Percentiles rank a stretch among this genome's conserved stretches.
Conservation (phyloP, 2,329 filamentous ascomycete species). For the Epichloe bromicola region DNA sequence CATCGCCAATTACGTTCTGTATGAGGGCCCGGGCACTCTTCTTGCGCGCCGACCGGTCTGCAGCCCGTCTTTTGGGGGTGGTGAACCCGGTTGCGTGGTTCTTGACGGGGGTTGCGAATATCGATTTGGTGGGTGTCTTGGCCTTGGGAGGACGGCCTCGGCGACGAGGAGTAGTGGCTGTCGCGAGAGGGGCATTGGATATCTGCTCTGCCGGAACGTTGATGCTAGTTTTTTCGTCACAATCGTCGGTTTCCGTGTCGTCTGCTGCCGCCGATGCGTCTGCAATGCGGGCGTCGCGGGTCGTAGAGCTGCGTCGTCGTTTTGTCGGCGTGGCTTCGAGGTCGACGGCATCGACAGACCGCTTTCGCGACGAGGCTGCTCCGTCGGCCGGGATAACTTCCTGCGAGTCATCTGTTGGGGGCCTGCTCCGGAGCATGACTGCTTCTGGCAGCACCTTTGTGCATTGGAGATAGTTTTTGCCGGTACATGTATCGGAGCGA, state of each 20-base stretch:
- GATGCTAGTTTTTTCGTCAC: constrained; percentile 1
- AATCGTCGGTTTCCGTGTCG: constrained; percentile 4
- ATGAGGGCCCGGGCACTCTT: constrained; percentile 73
- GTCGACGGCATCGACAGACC: constrained; percentile 15
- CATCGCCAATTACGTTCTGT: constrained; percentile 53
- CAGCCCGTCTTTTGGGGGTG: constrained; percentile 56
- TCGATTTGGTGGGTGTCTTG: constrained; percentile 12
- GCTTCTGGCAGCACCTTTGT: not conserved
- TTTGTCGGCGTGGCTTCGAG: constrained; percentile 20
- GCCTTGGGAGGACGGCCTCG: constrained; percentile 19
- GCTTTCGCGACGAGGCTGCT: constrained; percentile 9
- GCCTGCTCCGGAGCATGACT: constrained; percentile 5
- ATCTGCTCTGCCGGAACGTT: not conserved
- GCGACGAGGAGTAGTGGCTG: constrained; percentile 19
- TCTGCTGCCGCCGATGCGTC: constrained; percentile 1
- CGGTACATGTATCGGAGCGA: not conserved
- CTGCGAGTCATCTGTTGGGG: not conserved
- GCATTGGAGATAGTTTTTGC: not conserved
- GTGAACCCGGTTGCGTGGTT: constrained; percentile 20
- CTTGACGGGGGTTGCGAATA: constrained; percentile 29
- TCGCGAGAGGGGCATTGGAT: constrained; percentile 5
- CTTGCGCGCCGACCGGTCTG: constrained; percentile 72
- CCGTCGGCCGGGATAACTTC: not conserved
- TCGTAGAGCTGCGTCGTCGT: constrained; percentile 15
- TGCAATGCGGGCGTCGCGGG: constrained; percentile 1